Percentiles rank a stretch among this genome's conserved stretches.
These are phyloP conservation scores for Cubamyces lactineus DNA, from an alignment of 768 basidiomycete genomes.

Conservation along the genomic window DNA sequence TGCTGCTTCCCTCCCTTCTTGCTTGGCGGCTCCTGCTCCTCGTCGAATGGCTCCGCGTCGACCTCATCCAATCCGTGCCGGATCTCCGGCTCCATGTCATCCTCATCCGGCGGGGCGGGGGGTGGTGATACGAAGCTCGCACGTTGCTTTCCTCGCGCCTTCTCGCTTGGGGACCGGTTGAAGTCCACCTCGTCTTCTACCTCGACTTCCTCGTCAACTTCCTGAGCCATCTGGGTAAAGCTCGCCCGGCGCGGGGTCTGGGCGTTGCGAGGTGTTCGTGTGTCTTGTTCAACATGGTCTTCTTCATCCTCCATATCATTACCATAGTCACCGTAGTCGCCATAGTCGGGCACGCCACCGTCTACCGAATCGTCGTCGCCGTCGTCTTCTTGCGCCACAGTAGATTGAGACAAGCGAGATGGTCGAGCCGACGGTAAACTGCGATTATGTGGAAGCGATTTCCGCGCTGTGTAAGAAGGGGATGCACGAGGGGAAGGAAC, in stretches of 20 bases:
- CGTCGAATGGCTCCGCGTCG: conserved; percentile 32
- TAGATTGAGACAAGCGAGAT: conserved; percentile 31
- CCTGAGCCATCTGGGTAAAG: conserved; percentile 54
- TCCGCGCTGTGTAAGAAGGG: conserved; percentile 24
- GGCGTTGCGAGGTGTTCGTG: background rate
- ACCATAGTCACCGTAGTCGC: conserved; percentile 22
- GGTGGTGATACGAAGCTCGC: conserved; percentile 41
- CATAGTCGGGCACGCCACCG: conserved; percentile 19
- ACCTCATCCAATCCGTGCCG: conserved; percentile 38
- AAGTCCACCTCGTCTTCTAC: conserved; percentile 22
- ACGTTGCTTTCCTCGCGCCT: conserved; percentile 30
- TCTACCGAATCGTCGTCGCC: conserved; percentile 21
- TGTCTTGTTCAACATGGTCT: conserved; percentile 1
- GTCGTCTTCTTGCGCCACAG: conserved; percentile 22
- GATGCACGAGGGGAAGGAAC: conserved; percentile 39
- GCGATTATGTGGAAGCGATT: conserved; percentile 24
- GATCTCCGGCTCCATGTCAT: conserved; percentile 45
- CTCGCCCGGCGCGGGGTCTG: conserved; percentile 30
- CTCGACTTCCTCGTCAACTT: conserved; percentile 43
- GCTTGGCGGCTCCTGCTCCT: conserved; percentile 32
- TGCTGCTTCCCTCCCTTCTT: conserved; percentile 22
- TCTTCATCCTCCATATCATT: conserved; percentile 22
- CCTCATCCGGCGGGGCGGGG: conserved; percentile 30
- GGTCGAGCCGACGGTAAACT: conserved; percentile 24
- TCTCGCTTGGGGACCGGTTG: conserved; percentile 20